phyloP scores from a whole-genome alignment of 163 green algal genomes.

The Botryococcus braunii region DNA sequence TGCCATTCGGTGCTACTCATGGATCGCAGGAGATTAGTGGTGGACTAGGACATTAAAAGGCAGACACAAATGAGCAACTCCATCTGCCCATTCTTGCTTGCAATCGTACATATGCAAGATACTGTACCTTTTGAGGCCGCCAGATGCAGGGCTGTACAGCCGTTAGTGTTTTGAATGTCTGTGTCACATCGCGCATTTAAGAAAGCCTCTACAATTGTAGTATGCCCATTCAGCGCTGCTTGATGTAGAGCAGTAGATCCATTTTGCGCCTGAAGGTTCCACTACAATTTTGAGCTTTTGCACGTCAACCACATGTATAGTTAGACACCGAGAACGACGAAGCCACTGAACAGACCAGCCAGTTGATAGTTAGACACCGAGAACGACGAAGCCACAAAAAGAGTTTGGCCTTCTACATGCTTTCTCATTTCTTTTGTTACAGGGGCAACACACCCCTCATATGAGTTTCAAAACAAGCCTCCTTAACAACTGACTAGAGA shows the following conservation, averaged over 20 bases:
- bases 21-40: too few species aligned
- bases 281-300: background rate
- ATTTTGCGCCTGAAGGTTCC: constrained; percentile 24
- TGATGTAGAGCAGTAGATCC: constrained; percentile 43
- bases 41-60: too few species aligned
- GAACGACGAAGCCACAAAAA: background rate
- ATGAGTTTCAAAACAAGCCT: background rate
- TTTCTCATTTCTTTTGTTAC: background rate
- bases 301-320: background rate
- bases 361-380: background rate
- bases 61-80: background rate
- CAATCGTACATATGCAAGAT: background rate
- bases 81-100: background rate
- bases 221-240: constrained; percentile 33
- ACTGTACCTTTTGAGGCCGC: constrained; percentile 33
- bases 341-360: background rate
- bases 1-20: background rate
- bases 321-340: background rate
- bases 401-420: background rate
- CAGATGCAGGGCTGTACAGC: constrained; percentile 54
- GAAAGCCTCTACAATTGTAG: constrained; percentile 17
- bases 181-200: constrained; percentile 27
- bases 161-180: constrained; percentile 42
- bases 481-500: background rate
- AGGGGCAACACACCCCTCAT: background rate